Evolutionary conservation across 1,284 basidiomycete genomes (phyloP).

Genomic region (Microbotryum saponariae): DNA sequence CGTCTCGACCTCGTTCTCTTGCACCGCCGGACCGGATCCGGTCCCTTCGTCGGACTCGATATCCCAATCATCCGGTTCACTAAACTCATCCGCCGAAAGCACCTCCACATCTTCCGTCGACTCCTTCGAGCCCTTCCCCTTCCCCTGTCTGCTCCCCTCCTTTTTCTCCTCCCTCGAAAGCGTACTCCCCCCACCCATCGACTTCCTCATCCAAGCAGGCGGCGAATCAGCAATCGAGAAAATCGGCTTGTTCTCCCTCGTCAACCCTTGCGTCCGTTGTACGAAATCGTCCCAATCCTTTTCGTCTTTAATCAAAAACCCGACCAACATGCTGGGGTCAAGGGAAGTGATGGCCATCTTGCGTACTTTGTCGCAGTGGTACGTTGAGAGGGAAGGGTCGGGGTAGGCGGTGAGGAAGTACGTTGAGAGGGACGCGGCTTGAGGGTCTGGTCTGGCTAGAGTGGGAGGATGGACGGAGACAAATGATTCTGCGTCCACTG

Average conservation of each 20-base stretch:
- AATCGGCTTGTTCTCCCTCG: slow-evolving; percentile 34
- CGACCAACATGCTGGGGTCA: slow-evolving; percentile 94
- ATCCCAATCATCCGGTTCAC: slow-evolving; percentile 13
- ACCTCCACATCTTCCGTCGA: not conserved
- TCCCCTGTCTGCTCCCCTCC: not conserved
- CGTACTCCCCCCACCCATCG: not conserved
- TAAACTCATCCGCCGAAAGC: slow-evolving; percentile 5
- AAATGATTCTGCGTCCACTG: slow-evolving; percentile 2
- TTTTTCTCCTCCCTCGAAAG: not conserved
- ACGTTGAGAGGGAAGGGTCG: slow-evolving; percentile 65
- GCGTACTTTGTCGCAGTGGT: slow-evolving; percentile 85
- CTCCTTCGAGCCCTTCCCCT: not conserved
- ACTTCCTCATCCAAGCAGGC: slow-evolving; percentile 24
- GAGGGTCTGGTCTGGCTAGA: slow-evolving; percentile 11
- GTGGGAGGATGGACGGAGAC: slow-evolving; percentile 13
- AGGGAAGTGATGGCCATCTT: slow-evolving; percentile 87
- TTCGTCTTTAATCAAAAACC: slow-evolving; percentile 77
- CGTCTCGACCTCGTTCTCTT: too few species aligned
- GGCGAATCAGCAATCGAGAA: slow-evolving; percentile 37
- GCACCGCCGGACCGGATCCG: too few species aligned
- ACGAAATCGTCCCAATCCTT: slow-evolving; percentile 76
- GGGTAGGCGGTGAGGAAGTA: slow-evolving; percentile 62
- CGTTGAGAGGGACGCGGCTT: slow-evolving; percentile 40
- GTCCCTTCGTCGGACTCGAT: slow-evolving; percentile 7
- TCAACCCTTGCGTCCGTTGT: slow-evolving; percentile 44